phyloP scores from a whole-genome alignment of 768 basidiomycete species.

The Leccinellum albellum region DNA sequence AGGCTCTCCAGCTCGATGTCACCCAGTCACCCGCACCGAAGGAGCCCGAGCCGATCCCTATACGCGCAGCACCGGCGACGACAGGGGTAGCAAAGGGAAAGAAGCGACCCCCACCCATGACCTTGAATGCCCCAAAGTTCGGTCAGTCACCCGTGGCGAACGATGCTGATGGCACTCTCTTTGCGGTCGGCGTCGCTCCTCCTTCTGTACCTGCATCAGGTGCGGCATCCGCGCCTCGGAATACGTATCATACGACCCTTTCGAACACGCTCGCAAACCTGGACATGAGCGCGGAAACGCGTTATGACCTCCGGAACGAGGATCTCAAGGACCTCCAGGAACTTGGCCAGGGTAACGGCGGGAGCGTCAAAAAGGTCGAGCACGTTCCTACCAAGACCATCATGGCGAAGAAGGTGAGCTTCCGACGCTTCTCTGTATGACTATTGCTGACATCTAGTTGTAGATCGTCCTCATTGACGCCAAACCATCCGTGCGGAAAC shows the following conservation, averaged over 20 bases:
- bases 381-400: conserved; percentile 86
- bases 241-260: conserved; percentile 75
- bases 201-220: conserved; percentile 52
- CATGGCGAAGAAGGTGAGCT: conserved; percentile 95
- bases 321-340: conserved; percentile 89
- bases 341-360: conserved; percentile 94
- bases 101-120: conserved; percentile 82
- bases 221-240: conserved; percentile 53
- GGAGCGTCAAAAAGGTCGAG: conserved; percentile 94
- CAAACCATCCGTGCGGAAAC: conserved; percentile 93
- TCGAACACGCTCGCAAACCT: conserved; percentile 82
- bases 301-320: conserved; percentile 80
- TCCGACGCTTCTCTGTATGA: not conserved
- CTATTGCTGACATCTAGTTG: not conserved
- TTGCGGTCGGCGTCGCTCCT: conserved; percentile 46
- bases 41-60: conserved; percentile 42
- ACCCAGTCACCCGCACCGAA: conserved; percentile 38
- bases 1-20: conserved; percentile 73
- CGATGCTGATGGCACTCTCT: conserved; percentile 39
- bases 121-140: conserved; percentile 68
- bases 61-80: conserved; percentile 43
- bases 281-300: conserved; percentile 82
- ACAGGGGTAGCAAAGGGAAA: conserved; percentile 45
- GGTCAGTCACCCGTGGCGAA: conserved; percentile 32
- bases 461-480: conserved; percentile 96